A percentile compares a stretch with the other conserved stretches of the same genome.
Conservation (phyloP, 805 yeast species). For the Barnettozyma salicaria region DNA sequence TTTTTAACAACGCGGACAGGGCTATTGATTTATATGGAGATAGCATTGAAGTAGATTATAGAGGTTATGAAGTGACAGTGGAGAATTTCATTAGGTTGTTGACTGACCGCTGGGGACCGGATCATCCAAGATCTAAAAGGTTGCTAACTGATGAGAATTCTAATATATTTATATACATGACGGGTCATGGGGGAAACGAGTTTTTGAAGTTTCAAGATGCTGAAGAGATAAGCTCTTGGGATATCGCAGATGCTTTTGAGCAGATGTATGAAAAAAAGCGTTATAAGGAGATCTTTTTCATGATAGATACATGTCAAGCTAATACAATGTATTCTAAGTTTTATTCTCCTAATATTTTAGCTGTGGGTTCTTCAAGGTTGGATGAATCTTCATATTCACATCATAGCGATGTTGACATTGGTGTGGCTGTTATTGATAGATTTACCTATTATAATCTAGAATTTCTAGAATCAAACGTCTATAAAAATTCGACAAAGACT, state of each 20-base stretch:
- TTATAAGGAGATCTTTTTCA: conserved; percentile 90
- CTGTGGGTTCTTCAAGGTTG: conserved; percentile 84
- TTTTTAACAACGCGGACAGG: conserved; percentile 88
- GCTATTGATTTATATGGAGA: conserved; percentile 92
- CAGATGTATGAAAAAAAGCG: conserved; percentile 96
- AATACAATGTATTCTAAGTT: conserved; percentile 93
- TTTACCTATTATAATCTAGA: conserved; percentile 91
- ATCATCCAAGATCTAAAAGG: conserved; percentile 89
- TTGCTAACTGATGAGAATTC: conserved; percentile 89
- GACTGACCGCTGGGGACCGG: conserved; percentile 94
- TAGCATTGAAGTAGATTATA: conserved; percentile 89
- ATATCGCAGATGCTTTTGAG: conserved; percentile 93
- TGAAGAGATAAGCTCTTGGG: conserved; percentile 92
- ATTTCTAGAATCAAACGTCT: conserved; percentile 67
- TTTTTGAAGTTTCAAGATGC: conserved; percentile 97
- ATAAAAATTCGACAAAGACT: conserved; percentile 67
- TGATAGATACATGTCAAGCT: conserved; percentile 99
- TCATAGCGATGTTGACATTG: conserved; percentile 91
- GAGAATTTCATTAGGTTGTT: conserved; percentile 89
- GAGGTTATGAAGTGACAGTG: conserved; percentile 98
- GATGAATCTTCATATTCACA: conserved; percentile 94
- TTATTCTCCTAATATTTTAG: conserved; percentile 85
- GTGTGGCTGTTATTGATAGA: conserved; percentile 96
- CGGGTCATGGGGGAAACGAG: conserved; percentile 99
- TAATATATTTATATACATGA: conserved; percentile 88